These are phyloP conservation scores for Neurospora sp. DNA, from an alignment of 495 filamentous ascomycete species.

Conservation along the genomic window DNA sequence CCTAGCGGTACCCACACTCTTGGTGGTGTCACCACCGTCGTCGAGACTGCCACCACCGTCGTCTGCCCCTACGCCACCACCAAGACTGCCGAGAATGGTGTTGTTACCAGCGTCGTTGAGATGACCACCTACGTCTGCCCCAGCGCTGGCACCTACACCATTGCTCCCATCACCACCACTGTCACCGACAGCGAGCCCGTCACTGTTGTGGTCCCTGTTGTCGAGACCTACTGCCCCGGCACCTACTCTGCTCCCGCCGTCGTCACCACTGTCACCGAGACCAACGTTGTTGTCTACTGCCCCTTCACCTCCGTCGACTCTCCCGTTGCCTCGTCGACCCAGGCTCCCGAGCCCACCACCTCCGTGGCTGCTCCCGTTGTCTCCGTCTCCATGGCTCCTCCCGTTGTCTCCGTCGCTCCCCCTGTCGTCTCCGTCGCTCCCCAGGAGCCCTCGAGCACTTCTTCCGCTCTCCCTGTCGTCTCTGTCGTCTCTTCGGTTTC, in stretches of 20 bases:
- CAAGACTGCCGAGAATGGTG: slow-evolving; percentile 43
- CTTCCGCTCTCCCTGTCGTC: slow-evolving; percentile 3
- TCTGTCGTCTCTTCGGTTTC: not conserved
- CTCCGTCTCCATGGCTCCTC: slow-evolving; percentile 5
- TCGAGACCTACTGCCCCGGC: slow-evolving; percentile 55
- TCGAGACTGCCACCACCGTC: slow-evolving; percentile 58
- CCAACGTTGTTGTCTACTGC: slow-evolving; percentile 60
- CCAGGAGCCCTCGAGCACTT: slow-evolving; percentile 9
- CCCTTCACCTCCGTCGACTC: slow-evolving; percentile 44
- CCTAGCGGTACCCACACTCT: slow-evolving; percentile 59
- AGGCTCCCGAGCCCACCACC: slow-evolving; percentile 5
- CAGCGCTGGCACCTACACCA: slow-evolving; percentile 68
- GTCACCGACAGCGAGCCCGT: slow-evolving; percentile 36
- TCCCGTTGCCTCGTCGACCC: slow-evolving; percentile 6
- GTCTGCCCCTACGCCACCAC: slow-evolving; percentile 66
- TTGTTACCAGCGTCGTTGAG: slow-evolving; percentile 59
- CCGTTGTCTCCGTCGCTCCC: not conserved
- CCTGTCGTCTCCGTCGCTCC: not conserved
- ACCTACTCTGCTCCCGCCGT: slow-evolving; percentile 63
- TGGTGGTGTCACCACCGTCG: slow-evolving; percentile 69
- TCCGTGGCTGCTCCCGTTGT: slow-evolving; percentile 9
- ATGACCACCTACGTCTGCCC: slow-evolving; percentile 73
- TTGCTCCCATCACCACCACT: slow-evolving; percentile 59
- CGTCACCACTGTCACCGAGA: slow-evolving; percentile 58
- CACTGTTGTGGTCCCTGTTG: slow-evolving; percentile 54